Evolutionary conservation across 768 basidiomycete genomes (phyloP), one percentile per base, ranked within the genome.

Genomic region (Gymnopilus dilepis): DNA sequence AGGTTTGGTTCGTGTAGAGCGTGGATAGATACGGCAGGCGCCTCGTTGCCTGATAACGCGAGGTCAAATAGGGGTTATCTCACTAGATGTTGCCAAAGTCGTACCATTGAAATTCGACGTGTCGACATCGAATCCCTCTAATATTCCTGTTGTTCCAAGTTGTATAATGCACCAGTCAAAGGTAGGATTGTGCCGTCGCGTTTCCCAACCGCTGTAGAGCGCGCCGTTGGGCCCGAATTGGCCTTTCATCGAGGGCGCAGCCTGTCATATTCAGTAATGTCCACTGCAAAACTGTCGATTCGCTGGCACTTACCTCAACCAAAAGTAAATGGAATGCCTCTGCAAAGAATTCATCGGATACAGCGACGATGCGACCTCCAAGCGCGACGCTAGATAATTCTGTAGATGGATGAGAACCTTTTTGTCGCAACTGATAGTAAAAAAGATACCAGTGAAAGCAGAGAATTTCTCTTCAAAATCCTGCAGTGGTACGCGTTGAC

Each of bases 331-430:
- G 88, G 64, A 76, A 83, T 0, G 92, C 95, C 67, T 89, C 86
- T 9, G 94, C 95, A 70, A 99, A 99, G 81, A 99, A 99, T 65
- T 99, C 95, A 74, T 99, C 97, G 2, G 95, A 97, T 47, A 92
- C 87, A 2, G 84, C 80, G 31, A 90, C 70, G 65, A 98, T 78
- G 60, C 82, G 74, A 2, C 89, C 95, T 17, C 94, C 97, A 12
- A 98, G 78, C 0, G 89, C 87, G 17, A 88, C 89, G 63, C 91
- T 93, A 30, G 96, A 97, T 11, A 99, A 82, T 75, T 99, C 97
- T 97, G 66, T 24, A 53, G 37, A 31, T 52, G 59, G 8, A 50
- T 8, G 47, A n/a, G 12, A 15, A n/a, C n/a, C 13, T 22, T 26
- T n/a, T 38, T 28, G 24, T 30, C 42, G 26, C 59, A 43, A n/a